Conservation (phyloP, 75 land plant genomes). For the Cunninghamia lanceolata region DNA sequence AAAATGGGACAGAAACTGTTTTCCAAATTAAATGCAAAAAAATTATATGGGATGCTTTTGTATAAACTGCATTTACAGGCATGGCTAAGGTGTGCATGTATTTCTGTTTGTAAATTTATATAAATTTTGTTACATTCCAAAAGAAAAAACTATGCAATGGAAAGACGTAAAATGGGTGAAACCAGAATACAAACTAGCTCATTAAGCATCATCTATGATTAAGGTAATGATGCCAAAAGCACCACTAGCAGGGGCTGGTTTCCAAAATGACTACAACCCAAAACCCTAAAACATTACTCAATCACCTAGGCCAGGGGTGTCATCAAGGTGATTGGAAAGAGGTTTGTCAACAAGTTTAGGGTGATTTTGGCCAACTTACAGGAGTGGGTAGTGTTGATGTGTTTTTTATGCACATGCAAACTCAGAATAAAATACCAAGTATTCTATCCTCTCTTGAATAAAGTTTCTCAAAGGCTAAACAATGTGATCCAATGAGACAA, state of each 20-base stretch:
- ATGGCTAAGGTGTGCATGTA: background rate
- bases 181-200: background rate
- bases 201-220: background rate
- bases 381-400: too few relatives aligned
- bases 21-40: background rate
- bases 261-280: too few relatives aligned
- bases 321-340: too few relatives aligned
- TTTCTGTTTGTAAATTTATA: background rate
- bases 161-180: background rate
- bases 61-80: background rate
- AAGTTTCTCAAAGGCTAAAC: too few relatives aligned
- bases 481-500: too few relatives aligned
- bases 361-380: too few relatives aligned
- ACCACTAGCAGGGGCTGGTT: background rate
- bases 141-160: background rate
- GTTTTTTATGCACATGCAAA: too few relatives aligned
- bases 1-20: background rate
- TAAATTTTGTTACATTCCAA: background rate
- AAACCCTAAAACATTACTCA: too few relatives aligned
- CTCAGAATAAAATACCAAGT: too few relatives aligned
- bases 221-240: background rate
- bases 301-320: too few relatives aligned
- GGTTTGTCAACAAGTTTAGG: too few relatives aligned
- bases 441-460: too few relatives aligned
- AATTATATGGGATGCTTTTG: background rate